These are phyloP conservation scores for Macrophomina tecta DNA, from an alignment of 2,329 filamentous ascomycete genomes.

Conservation along the genomic window DNA sequence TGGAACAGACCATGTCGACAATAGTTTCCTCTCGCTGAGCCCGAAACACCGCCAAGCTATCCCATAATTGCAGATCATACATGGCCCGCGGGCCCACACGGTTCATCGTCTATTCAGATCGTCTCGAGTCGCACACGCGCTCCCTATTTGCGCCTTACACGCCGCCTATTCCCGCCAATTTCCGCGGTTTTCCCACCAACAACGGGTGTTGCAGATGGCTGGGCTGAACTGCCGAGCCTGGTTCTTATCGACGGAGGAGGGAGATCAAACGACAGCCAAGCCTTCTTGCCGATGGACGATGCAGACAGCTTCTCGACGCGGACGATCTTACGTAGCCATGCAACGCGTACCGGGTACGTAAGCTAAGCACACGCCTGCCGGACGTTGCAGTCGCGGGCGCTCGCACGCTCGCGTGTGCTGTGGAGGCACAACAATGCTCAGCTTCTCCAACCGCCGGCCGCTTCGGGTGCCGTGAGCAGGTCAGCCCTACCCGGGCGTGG, in stretches of 20 bases:
- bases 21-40: background rate
- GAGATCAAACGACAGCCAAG: background rate
- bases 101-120: background rate
- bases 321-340: constrained; percentile 15
- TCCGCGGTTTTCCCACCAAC: background rate
- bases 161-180: background rate
- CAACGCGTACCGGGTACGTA: constrained; percentile 13
- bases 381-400: background rate
- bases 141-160: background rate
- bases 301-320: background rate
- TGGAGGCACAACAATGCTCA: background rate
- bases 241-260: background rate
- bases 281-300: background rate
- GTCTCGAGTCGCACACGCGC: background rate
- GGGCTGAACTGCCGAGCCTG: background rate
- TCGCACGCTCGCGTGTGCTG: no score
- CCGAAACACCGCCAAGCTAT: background rate
- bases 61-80: background rate
- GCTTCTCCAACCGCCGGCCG: no score
- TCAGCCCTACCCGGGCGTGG: background rate
- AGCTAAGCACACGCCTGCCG: background rate
- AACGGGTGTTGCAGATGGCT: background rate
- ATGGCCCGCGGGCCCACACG: background rate
- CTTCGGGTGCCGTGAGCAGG: background rate
- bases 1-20: constrained; percentile 1